Conservation (phyloP, 108 stramenopile genomes). For the Licmophora abbreviata region DNA sequence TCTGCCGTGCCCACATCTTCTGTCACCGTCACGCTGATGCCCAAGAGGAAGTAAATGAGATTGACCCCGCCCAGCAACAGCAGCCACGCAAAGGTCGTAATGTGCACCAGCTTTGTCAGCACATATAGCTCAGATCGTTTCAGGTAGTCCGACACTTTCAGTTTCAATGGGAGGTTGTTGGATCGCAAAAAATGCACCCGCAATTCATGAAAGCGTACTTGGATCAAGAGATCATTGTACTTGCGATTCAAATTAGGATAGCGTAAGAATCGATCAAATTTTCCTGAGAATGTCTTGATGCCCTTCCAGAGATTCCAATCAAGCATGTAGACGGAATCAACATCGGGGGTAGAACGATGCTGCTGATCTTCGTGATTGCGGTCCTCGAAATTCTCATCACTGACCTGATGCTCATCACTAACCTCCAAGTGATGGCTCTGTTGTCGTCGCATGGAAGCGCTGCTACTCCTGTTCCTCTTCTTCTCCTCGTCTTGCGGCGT, state of each 20-base stretch:
- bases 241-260: conserved; percentile 24
- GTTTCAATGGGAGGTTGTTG: conserved; percentile 58
- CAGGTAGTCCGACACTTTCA: conserved; percentile 78
- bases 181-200: conserved; percentile 71
- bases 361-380: not conserved
- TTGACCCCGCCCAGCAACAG: conserved; percentile 50
- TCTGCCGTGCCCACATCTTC: conserved; percentile 13
- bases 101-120: conserved; percentile 60
- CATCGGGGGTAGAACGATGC: too few relatives aligned
- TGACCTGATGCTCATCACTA: not conserved
- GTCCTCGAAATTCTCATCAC: conserved; percentile 1
- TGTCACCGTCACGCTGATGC: conserved; percentile 38
- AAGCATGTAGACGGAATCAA: not conserved
- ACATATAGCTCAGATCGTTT: conserved; percentile 53
- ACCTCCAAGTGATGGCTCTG: not conserved
- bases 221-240: conserved; percentile 51
- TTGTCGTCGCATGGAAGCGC: not conserved
- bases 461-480: not conserved
- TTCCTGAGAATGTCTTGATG: not conserved
- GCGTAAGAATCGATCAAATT: not conserved
- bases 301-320: not conserved
- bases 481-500: not conserved
- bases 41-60: conserved; percentile 52
- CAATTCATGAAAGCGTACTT: conserved; percentile 79
- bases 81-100: conserved; percentile 67